Evolutionary conservation across 805 yeast genomes (phyloP).

Genomic region (Ogataea saltuana): DNA sequence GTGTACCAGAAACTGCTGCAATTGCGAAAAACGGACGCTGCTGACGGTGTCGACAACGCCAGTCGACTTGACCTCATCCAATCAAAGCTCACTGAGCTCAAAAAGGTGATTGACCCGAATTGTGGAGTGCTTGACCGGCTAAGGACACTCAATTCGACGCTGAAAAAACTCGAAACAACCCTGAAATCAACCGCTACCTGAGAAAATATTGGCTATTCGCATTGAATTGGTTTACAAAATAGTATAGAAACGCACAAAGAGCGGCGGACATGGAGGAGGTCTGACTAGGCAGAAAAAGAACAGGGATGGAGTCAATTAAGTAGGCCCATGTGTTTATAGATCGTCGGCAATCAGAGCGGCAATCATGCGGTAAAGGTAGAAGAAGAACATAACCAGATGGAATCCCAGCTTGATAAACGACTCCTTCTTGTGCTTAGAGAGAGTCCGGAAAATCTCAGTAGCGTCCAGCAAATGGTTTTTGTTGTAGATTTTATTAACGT

Average conservation of each 20-base stretch:
- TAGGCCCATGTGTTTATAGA: constrained; percentile 14
- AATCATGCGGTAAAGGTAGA: constrained; percentile 93
- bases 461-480: constrained; percentile 91
- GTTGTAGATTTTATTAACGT: constrained; percentile 73
- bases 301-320: background rate
- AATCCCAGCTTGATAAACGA: constrained; percentile 87
- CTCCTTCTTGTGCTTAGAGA: constrained; percentile 90
- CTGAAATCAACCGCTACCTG: too few species aligned
- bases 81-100: constrained; percentile 22
- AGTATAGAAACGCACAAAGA: constrained; percentile 7
- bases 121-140: constrained; percentile 32
- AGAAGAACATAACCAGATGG: constrained; percentile 90
- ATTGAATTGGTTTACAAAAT: background rate
- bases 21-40: constrained; percentile 5
- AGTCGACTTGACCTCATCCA: constrained; percentile 13
- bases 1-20: constrained; percentile 19
- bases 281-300: background rate
- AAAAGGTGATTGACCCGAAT: constrained; percentile 25
- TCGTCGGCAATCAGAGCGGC: constrained; percentile 84
- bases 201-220: too few species aligned
- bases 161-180: constrained; percentile 20
- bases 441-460: constrained; percentile 94
- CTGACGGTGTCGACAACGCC: background rate
- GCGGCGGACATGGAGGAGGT: constrained; percentile 1
- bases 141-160: constrained; percentile 28